A percentile compares a stretch with the other conserved stretches of the same genome.
phyloP scores from a whole-genome alignment of 129 eudicot genomes.

The Smallanthus sonchifolius region DNA sequence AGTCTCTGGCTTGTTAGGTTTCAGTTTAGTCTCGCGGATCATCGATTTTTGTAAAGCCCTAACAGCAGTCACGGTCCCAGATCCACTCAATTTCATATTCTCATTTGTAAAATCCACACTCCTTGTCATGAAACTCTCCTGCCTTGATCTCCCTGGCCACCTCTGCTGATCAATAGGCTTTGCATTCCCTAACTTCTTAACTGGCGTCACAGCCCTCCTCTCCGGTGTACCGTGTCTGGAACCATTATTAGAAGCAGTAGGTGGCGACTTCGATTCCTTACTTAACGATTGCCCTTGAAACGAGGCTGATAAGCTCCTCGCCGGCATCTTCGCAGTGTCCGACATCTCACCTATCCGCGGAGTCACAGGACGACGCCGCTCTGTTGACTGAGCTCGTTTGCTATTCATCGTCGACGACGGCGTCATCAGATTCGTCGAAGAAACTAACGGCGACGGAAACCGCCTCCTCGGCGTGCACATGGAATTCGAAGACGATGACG shows the following conservation, averaged over 20 bases:
- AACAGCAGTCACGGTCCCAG: no score
- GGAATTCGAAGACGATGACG: conserved; percentile 48
- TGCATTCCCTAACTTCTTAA: conserved; percentile 30
- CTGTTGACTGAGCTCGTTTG: conserved; percentile 46
- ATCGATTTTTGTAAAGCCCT: no score
- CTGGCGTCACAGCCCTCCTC: conserved; percentile 53
- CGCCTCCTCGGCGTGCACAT: conserved; percentile 31
- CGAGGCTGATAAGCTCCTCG: conserved; percentile 74
- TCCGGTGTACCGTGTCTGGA: conserved; percentile 53
- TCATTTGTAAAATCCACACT: conserved; percentile 67
- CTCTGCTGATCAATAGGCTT: no score
- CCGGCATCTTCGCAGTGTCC: conserved; percentile 39
- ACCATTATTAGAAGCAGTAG: conserved; percentile 20
- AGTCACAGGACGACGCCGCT: conserved; percentile 46
- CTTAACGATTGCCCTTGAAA: conserved; percentile 84
- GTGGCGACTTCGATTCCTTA: no score
- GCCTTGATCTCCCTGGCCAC: no score
- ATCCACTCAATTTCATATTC: no score
- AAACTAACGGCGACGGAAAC: conserved; percentile 36
- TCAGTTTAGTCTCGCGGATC: conserved; percentile 33
- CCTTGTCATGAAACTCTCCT: conserved; percentile 50
- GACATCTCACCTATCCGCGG: conserved; percentile 45
- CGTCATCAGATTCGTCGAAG: conserved; percentile 31
- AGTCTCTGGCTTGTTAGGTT: conserved; percentile 8
- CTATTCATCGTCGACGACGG: conserved; percentile 21